Base-by-base conservation (phyloP, 805 yeast species). In the Ogataea philodendri region DNA sequence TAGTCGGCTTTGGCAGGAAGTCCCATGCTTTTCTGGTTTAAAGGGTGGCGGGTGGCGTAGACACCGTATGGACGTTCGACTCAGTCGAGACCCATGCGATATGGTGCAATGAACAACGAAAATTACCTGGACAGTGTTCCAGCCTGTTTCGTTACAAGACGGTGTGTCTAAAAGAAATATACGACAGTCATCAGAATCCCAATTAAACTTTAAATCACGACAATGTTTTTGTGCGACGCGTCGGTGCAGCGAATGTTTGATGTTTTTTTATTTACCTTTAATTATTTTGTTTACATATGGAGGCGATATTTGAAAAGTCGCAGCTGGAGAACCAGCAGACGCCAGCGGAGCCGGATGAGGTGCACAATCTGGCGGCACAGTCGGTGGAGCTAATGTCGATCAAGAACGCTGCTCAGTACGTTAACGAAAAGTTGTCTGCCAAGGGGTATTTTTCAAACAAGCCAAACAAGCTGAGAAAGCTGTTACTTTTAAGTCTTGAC, bases 351-450 rank as follows among this genome's bases (percentile, higher is more conserved):
- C 17, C 20, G 13, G 26, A 24, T n/a, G 5, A 7, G 13, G 7
- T 9, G 13, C 15, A n/a, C 15, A 25, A 32, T 5, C 22, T 7
- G 17, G 20, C 9, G 4, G 10, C 31, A 4, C 31, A 31, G 21
- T 22, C 44, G 9, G 27, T 26, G 7, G 51, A 48, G 22, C 14
- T 41, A 10, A 31, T 47, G 9, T 51, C 57, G 7, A 51, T 54
- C 10, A 38, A 42, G 14, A 52, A 48, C 32, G 59, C 57, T 2
- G 42, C 57, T 3, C 38, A 38, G 19, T 30, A 47, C 15, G 41
- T 57, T 7, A 57, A 57, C 28, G 54, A 49, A 10, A 54, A 44
- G 30, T 42, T 57, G 1, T 33, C 42, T 5, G 44, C 54, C 2
- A 55, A 49, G 28, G 60, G 60, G 0, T 51, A 44, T 30, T 51